Conservation (phyloP, 2,329 filamentous ascomycete genomes). For the Monosporascus sp. region DNA sequence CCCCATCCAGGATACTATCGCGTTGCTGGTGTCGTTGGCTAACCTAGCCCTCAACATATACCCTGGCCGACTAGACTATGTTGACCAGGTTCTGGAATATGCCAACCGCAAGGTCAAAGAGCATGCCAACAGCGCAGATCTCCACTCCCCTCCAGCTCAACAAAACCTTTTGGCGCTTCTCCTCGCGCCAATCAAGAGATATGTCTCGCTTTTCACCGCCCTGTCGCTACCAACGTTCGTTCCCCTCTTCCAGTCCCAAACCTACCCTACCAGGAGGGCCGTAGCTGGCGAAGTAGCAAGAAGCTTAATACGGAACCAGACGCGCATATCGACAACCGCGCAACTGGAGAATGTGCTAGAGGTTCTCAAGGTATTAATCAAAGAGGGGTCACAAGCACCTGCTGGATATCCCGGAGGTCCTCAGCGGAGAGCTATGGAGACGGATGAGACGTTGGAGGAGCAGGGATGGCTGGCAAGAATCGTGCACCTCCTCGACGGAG, state of each 20-base stretch:
- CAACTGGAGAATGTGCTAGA: slow-evolving; percentile 87
- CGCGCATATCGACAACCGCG: slow-evolving; percentile 67
- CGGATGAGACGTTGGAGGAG: slow-evolving; percentile 95
- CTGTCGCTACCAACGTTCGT: slow-evolving; percentile 88
- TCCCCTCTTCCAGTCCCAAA: slow-evolving; percentile 82
- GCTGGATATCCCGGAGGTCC: slow-evolving; percentile 77
- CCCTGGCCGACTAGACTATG: slow-evolving; percentile 85
- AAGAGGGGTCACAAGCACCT: slow-evolving; percentile 82
- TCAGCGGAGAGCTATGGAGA: slow-evolving; percentile 72
- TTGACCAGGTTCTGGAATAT: slow-evolving; percentile 89
- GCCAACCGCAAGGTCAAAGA: slow-evolving; percentile 82
- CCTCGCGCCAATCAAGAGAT: slow-evolving; percentile 84
- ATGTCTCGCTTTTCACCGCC: slow-evolving; percentile 93
- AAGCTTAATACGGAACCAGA: slow-evolving; percentile 77
- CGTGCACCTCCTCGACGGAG: slow-evolving; percentile 76
- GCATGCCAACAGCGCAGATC: slow-evolving; percentile 88
- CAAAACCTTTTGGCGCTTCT: slow-evolving; percentile 84
- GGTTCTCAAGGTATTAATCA: slow-evolving; percentile 84
- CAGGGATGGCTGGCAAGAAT: slow-evolving; percentile 95
- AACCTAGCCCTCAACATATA: slow-evolving; percentile 97
- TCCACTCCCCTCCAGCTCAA: slow-evolving; percentile 83
- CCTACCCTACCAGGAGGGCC: slow-evolving; percentile 84
- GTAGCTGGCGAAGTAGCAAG: slow-evolving; percentile 85
- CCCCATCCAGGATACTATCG: slow-evolving; percentile 91
- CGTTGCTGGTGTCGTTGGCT: slow-evolving; percentile 84